Base-by-base conservation (phyloP, 2,329 filamentous ascomycete species). In the Berkeleyomyces rouxiae region DNA sequence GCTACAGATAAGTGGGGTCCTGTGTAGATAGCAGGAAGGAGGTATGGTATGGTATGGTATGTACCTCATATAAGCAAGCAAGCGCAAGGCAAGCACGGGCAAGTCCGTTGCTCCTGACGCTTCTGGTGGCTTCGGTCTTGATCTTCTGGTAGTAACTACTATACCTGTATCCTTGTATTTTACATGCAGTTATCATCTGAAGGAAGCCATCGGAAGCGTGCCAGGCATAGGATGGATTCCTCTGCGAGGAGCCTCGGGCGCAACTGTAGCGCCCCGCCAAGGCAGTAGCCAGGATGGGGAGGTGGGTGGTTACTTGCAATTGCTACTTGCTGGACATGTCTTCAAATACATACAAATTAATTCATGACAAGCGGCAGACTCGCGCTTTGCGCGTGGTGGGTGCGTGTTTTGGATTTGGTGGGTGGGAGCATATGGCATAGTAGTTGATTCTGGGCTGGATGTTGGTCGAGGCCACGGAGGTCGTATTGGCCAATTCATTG, bases 1-100 rank as follows among this genome's bases (percentile, higher is more conserved):
- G 58, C 58, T 46, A 59, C 23, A 31, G 36, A 59, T 44, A 47
- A 59, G 58, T 59, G 58, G 58, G 58, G 16, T 43, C 10, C 11
- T 23, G 44, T 23, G 49, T 36, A 13, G 31, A 53, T 16, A 23
- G 36, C 39, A 55, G 10, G 33, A 55, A 37, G 33, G 36, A 55
- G 11, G 10, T n/a, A 46, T 23, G 43, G 51, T 55, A 55, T 16
- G 43, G 44, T 11, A 23, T 59, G 37, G 57, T 36, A 61, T 53
- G 60, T 37, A 61, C 47, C 36, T 36, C 51, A 31, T 53, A 40
- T 7, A 55, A 13, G 33, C 13, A 37, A 36, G 33, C 36, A 55
- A 36, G 51, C 33, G 31, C 51, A 37, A 37, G 51, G 33, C 36
- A 55, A 36, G 51, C 33, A n/a, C 51, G 51, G 11, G 33, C 33